Evolutionary conservation across 129 eudicot species (phyloP), one percentile per base, ranked within the genome.

Genomic region (Glebionis coronaria): DNA sequence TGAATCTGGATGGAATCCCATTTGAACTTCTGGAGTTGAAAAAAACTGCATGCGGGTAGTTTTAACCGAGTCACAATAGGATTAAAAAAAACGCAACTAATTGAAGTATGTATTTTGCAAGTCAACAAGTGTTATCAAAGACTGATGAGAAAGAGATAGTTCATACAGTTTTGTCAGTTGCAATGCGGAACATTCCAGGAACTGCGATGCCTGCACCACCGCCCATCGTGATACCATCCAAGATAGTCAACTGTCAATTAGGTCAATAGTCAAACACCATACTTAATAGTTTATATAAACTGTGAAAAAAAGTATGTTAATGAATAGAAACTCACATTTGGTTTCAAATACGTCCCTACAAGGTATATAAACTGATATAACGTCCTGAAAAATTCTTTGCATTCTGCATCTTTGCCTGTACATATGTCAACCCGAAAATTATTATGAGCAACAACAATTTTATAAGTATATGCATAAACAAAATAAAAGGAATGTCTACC

Each of bases 1-100:
- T 70, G 95, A 84, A 84, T 93, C 99, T 56, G 99, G 97, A 84
- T 89, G 95, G 66, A 93, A 93, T 42, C 97, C 99, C 57, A 89
- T 47, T 63, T 86, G 97, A 66, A 82, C 88, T 80, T 89, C 99
- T 11, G 97, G 95, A 53, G 66, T 51, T 44, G 92, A 76, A 77
- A 86, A 93, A 51, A 86, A 85, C 99, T 93, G 87, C 75, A 29
- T 19, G 23, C 23, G 44, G 18, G 64, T 18, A 44, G 69, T n/a
- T 66, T 46, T 31, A 73, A 31, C 46, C 58, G 4, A 6, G 54
- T 49, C 54, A 49, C 16, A 14, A 0, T 14, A 44, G 50, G 13
- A 44, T 44, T 44, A n/a, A 44, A 44, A 44, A 5, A 23, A 23
- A 23, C 25, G 25, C 25, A 23, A 23, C 25, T 23, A 23, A 23